Conservation (phyloP, 768 basidiomycete species). For the Agaricus bisporus region DNA sequence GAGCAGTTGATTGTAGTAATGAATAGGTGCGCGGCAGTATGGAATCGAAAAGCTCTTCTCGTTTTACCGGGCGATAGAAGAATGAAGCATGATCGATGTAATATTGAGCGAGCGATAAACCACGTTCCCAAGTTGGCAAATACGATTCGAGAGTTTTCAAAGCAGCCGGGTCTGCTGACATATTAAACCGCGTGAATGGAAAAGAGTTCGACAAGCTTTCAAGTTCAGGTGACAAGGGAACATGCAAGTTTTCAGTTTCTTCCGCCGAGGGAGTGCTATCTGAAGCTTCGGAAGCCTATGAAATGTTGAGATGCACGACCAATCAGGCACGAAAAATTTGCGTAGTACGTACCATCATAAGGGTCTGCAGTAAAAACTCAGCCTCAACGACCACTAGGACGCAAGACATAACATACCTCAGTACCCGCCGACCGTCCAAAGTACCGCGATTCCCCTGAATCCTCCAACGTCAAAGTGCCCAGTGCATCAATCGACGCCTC, state of each 20-base stretch:
- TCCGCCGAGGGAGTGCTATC: slow-evolving; percentile 6
- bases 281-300: slow-evolving; percentile 24
- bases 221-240: slow-evolving; percentile 24
- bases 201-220: slow-evolving; percentile 34
- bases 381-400: neutral
- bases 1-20: slow-evolving; percentile 13
- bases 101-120: slow-evolving; percentile 30
- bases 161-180: slow-evolving; percentile 21
- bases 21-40: slow-evolving; percentile 35
- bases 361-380: slow-evolving; percentile 21
- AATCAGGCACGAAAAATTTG: neutral
- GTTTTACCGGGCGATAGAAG: slow-evolving; percentile 46
- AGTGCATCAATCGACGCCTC: slow-evolving; percentile 44
- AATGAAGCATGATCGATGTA: slow-evolving; percentile 41
- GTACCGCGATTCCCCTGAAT: slow-evolving; percentile 56
- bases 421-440: slow-evolving; percentile 61
- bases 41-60: slow-evolving; percentile 37
- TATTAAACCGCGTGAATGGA: slow-evolving; percentile 30
- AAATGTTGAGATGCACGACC: slow-evolving; percentile 8
- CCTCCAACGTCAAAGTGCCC: slow-evolving; percentile 58
- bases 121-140: slow-evolving; percentile 41
- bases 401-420: slow-evolving; percentile 30
- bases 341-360: slow-evolving; percentile 38
- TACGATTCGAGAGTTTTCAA: slow-evolving; percentile 31
- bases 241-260: neutral